Evolutionary conservation across 371 early-diverging fungal species (phyloP).

Genomic region (Circinella umbellata): DNA sequence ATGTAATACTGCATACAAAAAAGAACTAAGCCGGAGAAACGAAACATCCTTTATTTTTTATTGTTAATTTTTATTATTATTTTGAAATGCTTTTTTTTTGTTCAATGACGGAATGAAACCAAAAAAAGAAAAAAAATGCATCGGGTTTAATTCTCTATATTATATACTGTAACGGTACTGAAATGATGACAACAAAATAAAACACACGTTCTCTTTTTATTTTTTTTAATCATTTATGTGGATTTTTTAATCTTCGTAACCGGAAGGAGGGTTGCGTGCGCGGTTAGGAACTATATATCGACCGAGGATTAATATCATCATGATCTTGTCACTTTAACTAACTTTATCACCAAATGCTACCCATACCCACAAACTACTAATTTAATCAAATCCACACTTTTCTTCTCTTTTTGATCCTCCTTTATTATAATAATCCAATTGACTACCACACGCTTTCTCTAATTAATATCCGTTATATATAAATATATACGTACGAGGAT

Average conservation of each 20-base stretch:
- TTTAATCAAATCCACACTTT: neutral
- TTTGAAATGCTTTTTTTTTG: too few species aligned
- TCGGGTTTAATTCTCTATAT: too few species aligned
- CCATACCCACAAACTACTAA: too few species aligned
- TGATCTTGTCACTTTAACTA: too few species aligned
- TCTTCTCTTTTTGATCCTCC: neutral
- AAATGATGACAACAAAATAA: neutral
- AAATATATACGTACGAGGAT: slow-evolving; percentile 43
- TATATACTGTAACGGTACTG: too few species aligned
- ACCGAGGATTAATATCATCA: too few species aligned
- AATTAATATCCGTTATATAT: neutral
- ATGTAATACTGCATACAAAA: slow-evolving; percentile 4
- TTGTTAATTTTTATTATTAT: too few species aligned
- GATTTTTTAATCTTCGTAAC: slow-evolving; percentile 42
- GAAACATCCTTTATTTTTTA: too few species aligned
- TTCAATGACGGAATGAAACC: too few species aligned
- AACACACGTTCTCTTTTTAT: neutral
- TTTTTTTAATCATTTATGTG: neutral
- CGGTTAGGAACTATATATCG: slow-evolving; percentile 43
- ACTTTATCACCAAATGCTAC: too few species aligned
- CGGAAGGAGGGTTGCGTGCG: slow-evolving; percentile 49
- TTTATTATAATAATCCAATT: neutral
- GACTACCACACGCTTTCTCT: neutral
- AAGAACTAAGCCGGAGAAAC: neutral
- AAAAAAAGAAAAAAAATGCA: too few species aligned